Conservation (phyloP, 257 asterid genomes). For the Penstemon barbatus region DNA sequence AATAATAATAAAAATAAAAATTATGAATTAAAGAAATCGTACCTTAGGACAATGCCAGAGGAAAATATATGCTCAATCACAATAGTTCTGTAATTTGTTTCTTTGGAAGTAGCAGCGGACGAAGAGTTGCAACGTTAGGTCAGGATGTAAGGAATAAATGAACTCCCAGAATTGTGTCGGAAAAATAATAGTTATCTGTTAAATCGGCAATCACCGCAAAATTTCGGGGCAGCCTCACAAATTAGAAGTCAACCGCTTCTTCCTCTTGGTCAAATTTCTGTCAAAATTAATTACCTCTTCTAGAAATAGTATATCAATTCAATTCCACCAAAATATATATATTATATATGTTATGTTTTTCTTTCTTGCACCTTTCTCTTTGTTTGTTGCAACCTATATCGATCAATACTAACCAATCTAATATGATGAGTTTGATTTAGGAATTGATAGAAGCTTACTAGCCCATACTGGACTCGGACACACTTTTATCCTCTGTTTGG, state of each 20-base stretch:
- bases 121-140: no score
- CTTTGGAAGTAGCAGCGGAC: no score
- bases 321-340: neutral
- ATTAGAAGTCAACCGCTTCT: conserved; percentile 10
- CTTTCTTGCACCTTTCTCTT: no score
- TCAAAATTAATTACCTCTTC: neutral
- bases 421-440: neutral
- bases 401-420: neutral
- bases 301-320: neutral
- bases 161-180: no score
- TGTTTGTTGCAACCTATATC: no score
- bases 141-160: no score
- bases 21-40: neutral
- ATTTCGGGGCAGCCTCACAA: conserved; percentile 13
- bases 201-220: neutral
- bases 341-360: neutral
- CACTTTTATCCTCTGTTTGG: no score
- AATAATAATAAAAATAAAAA: neutral
- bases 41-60: conserved; percentile 18
- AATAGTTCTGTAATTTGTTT: no score
- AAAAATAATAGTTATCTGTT: no score
- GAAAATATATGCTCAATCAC: neutral
- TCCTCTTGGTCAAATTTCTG: neutral
- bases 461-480: no score
- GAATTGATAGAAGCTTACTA: no score